Evolutionary conservation across 805 yeast species (phyloP).

Genomic region (Hemisphaericaspora nanyangensis): DNA sequence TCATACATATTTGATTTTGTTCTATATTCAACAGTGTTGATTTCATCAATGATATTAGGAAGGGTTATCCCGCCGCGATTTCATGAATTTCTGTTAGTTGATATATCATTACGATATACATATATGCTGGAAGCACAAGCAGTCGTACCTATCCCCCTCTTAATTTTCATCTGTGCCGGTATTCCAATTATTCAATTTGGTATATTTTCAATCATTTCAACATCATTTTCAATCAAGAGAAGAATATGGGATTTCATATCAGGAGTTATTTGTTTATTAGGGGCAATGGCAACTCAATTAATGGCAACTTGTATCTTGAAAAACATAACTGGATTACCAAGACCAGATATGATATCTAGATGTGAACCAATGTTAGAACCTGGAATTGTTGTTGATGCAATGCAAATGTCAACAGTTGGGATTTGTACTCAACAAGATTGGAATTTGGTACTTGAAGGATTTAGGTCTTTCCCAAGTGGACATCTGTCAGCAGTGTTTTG

Average conservation of each 20-base stretch:
- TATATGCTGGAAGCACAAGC: conserved; percentile 31
- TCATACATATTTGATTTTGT: conserved; percentile 18
- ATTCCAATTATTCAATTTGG: conserved; percentile 30
- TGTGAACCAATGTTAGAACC: conserved; percentile 16
- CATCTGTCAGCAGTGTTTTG: conserved; percentile 28
- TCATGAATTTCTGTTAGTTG: conserved; percentile 38
- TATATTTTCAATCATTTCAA: conserved; percentile 12
- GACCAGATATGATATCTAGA: conserved; percentile 24
- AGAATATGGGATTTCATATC: conserved; percentile 41
- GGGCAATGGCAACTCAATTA: conserved; percentile 35
- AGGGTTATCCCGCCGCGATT: conserved; percentile 29
- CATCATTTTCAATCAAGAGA: conserved; percentile 12
- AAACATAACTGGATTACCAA: conserved; percentile 24
- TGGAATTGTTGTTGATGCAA: conserved; percentile 3
- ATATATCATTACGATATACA: conserved; percentile 26
- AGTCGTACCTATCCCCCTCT: conserved; percentile 25
- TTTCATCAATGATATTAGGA: conserved; percentile 27
- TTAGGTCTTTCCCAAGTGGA: conserved; percentile 27
- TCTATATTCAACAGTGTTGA: conserved; percentile 17
- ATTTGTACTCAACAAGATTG: conserved; percentile 14
- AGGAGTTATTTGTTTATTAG: conserved; percentile 32
- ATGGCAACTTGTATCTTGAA: conserved; percentile 31
- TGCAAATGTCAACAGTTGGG: conserved; percentile 12
- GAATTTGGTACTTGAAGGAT: conserved; percentile 20
- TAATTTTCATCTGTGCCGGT: conserved; percentile 24